phyloP scores from a whole-genome alignment of 202 grass and related monocot genomes.

The Zizania palustris region DNA sequence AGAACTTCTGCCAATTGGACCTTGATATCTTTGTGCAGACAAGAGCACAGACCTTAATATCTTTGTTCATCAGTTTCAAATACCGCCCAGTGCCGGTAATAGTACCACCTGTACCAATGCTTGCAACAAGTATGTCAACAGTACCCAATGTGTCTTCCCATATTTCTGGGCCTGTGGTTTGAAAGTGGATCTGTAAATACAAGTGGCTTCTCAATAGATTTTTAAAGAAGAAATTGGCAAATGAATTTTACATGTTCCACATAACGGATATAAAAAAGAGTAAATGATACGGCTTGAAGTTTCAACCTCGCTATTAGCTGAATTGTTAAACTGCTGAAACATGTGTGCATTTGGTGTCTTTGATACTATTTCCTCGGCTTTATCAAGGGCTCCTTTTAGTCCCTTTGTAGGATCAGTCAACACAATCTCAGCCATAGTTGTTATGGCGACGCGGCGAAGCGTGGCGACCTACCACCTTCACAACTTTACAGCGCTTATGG shows the following conservation, averaged over 20 bases:
- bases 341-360: constrained; percentile 73
- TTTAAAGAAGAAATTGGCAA: constrained; percentile 37
- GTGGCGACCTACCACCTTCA: too few species aligned
- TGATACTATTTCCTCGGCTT: constrained; percentile 81
- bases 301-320: constrained; percentile 72
- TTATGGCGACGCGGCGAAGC: too few species aligned
- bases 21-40: background rate
- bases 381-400: constrained; percentile 85
- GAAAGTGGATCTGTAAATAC: constrained; percentile 98
- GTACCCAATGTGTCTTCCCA: constrained; percentile 89
- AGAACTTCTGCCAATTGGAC: background rate
- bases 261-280: constrained; percentile 13
- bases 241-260: constrained; percentile 30
- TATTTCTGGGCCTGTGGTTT: constrained; percentile 99
- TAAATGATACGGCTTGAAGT: constrained; percentile 36
- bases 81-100: constrained; percentile 81
- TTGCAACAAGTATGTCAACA: constrained; percentile 94
- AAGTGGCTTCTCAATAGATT: constrained; percentile 60
- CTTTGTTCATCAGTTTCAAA: constrained; percentile 86
- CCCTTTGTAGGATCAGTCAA: constrained; percentile 77
- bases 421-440: constrained; percentile 79
- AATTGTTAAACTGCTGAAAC: constrained; percentile 90
- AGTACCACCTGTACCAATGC: constrained; percentile 92
- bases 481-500: too few species aligned
- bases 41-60: constrained; percentile 72